These are phyloP conservation scores for Aspergillus ibericus DNA, from an alignment of 2,329 filamentous ascomycete species.

Conservation along the genomic window DNA sequence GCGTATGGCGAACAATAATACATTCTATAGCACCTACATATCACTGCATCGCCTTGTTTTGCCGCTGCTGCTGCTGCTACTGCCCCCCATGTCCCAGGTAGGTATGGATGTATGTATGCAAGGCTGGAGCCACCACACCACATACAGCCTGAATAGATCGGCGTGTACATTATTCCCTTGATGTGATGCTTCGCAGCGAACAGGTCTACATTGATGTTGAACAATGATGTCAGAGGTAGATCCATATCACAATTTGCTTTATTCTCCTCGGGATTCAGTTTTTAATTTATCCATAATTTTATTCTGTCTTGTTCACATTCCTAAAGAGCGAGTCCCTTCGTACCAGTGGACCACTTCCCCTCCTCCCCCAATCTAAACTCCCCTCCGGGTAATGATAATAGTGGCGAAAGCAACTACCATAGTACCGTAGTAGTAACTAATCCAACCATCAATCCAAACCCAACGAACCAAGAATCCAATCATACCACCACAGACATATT, in stretches of 20 bases:
- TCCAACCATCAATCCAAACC: no score
- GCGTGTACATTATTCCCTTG: not conserved
- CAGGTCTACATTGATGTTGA: not conserved
- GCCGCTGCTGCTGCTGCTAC: not conserved
- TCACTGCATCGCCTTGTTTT: not conserved
- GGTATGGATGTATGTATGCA: not conserved
- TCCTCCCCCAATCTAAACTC: no score
- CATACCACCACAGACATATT: no score
- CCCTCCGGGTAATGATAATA: no score
- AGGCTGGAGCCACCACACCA: not conserved
- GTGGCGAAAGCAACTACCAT: not conserved
- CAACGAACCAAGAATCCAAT: no score
- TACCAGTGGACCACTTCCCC: not conserved
- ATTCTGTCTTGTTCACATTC: not conserved
- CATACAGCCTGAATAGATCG: not conserved
- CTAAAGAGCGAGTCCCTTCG: not conserved
- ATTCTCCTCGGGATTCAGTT: no score
- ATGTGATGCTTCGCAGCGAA: not conserved
- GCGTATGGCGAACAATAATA: not conserved
- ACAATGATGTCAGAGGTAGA: not conserved
- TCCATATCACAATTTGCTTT: not conserved
- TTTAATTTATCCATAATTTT: no score
- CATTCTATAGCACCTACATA: not conserved
- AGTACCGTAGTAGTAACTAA: no score
- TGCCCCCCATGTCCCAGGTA: not conserved